Evolutionary conservation across 2,329 filamentous ascomycete genomes (phyloP), one percentile per base, ranked within the genome.

Genomic region (Fusarium sp.): DNA sequence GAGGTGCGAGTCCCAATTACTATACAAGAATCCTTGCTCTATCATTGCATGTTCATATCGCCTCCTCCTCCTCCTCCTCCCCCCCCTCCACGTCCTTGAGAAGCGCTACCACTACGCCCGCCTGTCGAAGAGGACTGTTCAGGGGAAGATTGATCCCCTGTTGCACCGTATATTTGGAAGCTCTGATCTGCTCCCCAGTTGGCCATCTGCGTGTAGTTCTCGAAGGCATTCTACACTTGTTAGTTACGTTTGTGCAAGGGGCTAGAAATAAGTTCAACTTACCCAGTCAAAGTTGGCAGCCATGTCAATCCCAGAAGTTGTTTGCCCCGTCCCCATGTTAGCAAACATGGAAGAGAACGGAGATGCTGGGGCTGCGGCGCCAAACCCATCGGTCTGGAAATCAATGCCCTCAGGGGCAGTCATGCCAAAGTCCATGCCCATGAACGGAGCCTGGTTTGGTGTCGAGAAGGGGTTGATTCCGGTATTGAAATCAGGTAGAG

Each of bases 271-370:
- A 11, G 31, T 3, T 13, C 54, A 56, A 78, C 88, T 80, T 84
- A 90, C 89, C 89, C 89, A 91, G 81, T 91, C 88, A 78, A 91
- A 89, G 58, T 87, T 89, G 50, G 83, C 81, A 37, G 84, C 83
- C 59, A 90, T 82, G 41, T 88, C 87, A 78, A 87, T 72, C 10
- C 77, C 78, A 33, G 73, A 77, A 31, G 73, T 64, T 13, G 74
- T 79, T 14, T 77, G 60, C 4, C 69, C 73, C 60, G 73, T 80
- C 20, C 83, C 82, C 64, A 87, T 77, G 58, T 83, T 87, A 20
- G 84, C 85, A 71, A 90, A 87, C 86, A 90, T 88, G 57, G 86
- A 86, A 64, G 86, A 86, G 69, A 89, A 85, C 5, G 88, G 87
- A 52, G 88, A 89, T 31, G 75, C 76, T 16, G 76, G 73, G 37